Base-by-base conservation (phyloP, 257 asterid genomes). In the Cynanchum wilfordii region DNA sequence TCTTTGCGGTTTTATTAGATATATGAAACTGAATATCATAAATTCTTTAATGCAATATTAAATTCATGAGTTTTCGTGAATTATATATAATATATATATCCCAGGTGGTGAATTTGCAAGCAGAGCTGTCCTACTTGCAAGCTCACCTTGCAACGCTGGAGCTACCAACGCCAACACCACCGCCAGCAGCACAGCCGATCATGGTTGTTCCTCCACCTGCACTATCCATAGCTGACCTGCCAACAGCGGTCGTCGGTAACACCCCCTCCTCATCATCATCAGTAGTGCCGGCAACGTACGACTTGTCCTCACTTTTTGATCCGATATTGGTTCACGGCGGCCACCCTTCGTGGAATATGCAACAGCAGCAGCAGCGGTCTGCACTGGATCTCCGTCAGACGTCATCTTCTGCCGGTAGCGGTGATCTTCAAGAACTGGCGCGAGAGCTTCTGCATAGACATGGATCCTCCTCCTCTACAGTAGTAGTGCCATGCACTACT, bases 371-470 rank as follows among this genome's bases (percentile, higher is more conserved):
- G 50, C 88, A 82, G 78, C 93, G 47, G 47, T 10, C 11, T 8
- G 47, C 77, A 13, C 54, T 81, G 49, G 88, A 80, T 33, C 81
- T 79, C 10, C 88, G 80, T 17, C 88, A 66, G 27, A 10, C 73
- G 0, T 33, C 85, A 0, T 69, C 87, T 10, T 16, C 81, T 20
- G 69, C 50, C 10, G 74, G 70, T 16, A 62, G 81, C 58, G 38
- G 87, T 7, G 98, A 93, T 75, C 96, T 93, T 65, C 97, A 93
- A 54, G 96, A 90, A 70, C 79, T 92, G 81, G 98, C 95, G 2
- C 86, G 89, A 27, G 95, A 89, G 78, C 92, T 92, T 64, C 82
- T 89, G 51, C 87, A 81, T 75, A 81, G 95, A 63, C 96, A 79
- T 50, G 89, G 86, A 10, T 71, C 87, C 1, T 81, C 87, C 17